Conservation (phyloP, 2,329 filamentous ascomycete genomes). For the Hymenoscyphus scutula region DNA sequence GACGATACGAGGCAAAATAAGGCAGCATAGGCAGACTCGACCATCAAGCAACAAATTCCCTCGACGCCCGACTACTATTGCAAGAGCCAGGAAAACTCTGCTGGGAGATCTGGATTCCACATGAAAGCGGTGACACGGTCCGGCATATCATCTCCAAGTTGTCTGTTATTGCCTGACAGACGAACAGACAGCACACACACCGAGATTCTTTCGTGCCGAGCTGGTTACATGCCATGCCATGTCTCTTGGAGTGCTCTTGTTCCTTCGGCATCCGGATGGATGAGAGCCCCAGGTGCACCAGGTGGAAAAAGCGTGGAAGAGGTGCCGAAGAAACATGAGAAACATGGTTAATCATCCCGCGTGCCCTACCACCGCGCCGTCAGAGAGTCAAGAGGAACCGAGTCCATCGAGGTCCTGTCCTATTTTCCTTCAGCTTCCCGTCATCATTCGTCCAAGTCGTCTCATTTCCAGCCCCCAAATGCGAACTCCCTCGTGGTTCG, state of each 20-base stretch:
- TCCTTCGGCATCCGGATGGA: neutral
- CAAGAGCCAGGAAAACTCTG: neutral
- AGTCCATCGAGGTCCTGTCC: too few species aligned
- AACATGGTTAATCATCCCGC: constrained; percentile 1
- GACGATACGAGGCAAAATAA: neutral
- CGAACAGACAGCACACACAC: neutral
- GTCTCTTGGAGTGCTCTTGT: too few species aligned
- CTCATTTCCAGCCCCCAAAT: neutral
- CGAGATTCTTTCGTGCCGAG: constrained; percentile 7
- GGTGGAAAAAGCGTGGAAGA: neutral
- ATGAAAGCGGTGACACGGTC: constrained; percentile 1
- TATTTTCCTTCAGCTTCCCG: too few species aligned
- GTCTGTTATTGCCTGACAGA: neutral
- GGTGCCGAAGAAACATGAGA: neutral
- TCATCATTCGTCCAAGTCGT: neutral
- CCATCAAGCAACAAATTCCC: neutral
- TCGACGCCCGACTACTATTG: neutral
- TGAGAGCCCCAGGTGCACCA: neutral
- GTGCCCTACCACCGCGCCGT: neutral
- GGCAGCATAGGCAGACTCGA: neutral
- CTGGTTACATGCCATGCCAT: neutral
- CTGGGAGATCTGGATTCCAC: neutral
- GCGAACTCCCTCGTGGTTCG: neutral
- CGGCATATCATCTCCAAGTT: neutral
- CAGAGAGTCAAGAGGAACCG: too few species aligned